Evolutionary conservation across 257 asterid species (phyloP).

Genomic region (Nicotiana benthamiana): DNA sequence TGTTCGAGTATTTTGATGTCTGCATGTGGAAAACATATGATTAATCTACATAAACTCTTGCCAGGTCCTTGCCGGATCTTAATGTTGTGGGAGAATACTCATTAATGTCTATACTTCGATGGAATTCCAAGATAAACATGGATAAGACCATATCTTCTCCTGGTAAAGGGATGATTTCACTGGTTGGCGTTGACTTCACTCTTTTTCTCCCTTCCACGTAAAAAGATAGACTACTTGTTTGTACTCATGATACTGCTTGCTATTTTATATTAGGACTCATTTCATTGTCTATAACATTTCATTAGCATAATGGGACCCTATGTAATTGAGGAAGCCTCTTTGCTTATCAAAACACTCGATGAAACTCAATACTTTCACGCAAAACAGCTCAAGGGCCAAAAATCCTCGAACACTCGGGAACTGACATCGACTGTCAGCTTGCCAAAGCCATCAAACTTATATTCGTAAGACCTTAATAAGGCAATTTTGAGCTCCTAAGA

Average conservation of each 20-base stretch:
- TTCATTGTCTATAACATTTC: background rate
- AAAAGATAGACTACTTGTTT: background rate
- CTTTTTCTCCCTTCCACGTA: background rate
- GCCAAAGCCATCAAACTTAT: too few species aligned
- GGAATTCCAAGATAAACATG: slow-evolving; percentile 80
- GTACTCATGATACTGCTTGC: background rate
- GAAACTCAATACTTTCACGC: too few species aligned
- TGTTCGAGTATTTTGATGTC: background rate
- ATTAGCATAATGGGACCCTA: background rate
- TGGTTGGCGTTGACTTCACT: slow-evolving; percentile 47
- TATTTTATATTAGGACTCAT: background rate
- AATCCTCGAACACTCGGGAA: too few species aligned
- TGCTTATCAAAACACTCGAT: too few species aligned
- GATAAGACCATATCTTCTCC: slow-evolving; percentile 74
- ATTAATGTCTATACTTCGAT: slow-evolving; percentile 57
- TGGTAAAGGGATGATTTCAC: slow-evolving; percentile 55
- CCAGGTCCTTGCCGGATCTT: slow-evolving; percentile 74
- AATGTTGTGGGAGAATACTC: slow-evolving; percentile 53
- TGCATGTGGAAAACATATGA: background rate
- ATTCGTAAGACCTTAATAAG: too few species aligned
- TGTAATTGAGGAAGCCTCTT: too few species aligned
- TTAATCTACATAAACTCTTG: slow-evolving; percentile 14
- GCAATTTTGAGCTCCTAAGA: too few species aligned
- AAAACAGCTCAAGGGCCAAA: too few species aligned
- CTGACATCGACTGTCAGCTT: too few species aligned